Base-by-base conservation (phyloP, 768 basidiomycete genomes). In the Tylopilus intermedius region DNA sequence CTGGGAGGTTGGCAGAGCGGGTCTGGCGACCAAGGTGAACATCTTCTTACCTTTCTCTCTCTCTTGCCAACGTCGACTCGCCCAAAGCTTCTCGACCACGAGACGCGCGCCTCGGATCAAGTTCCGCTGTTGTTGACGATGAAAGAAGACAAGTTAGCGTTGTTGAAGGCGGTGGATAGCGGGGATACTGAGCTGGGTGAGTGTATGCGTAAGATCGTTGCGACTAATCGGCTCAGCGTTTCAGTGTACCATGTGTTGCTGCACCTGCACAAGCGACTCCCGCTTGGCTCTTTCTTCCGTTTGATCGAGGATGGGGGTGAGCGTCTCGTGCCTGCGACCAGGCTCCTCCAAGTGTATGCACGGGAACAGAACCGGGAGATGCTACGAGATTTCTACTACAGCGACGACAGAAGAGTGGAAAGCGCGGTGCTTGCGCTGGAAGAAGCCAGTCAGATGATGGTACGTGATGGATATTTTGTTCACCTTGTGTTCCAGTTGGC, bases 371-470 rank as follows among this genome's bases (percentile, higher is more conserved):
- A 95, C 65, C 76, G 88, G 47, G 90, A 91, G 57, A 88, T 98
- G 82, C 73, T 98, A 7, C 78, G 93, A 14, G 94, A 99, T 66
- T 98, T 94, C 71, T 98, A 94, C 69, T 99, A 95, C 64, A 95
- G 95, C 33, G 96, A 99, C 62, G 96, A 98, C 70, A 77, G 96
- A 49, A 79, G 94, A 43, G 86, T 91, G 13, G 96, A 98, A 66
- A 95, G 88, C 68, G 96, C 94, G 0, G 79, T 88, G n/a, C 72
- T 98, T 3, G 87, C 82, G 35, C 71, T 99, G 21, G 90, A 90
- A 41, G 96, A 97, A 67, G 87, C 91, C 7, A 74, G 77, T 3
- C 71, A 71, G 21, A 83, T 86, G 68, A 68, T 70, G 60, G 94
- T 92, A 58, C 56, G 77, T 55, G 13, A 38, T 39, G 1, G 5